Evolutionary conservation across 768 basidiomycete species (phyloP), one percentile per base, ranked within the genome.

Genomic region (Cantharellus anzutake): DNA sequence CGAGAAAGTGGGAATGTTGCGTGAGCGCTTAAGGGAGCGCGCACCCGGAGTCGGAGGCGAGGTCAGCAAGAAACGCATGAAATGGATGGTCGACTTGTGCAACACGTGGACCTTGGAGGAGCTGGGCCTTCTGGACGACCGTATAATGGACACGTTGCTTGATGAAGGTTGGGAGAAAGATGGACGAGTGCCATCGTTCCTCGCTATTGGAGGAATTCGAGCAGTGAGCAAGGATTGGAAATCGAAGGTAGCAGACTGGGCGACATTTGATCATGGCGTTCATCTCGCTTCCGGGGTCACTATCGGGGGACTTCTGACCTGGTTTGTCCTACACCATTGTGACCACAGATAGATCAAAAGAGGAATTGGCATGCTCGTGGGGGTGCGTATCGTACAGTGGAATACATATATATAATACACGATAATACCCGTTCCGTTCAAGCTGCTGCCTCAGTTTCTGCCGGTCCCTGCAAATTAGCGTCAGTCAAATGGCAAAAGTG

Each of bases 1-100:
- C 42, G 75, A 78, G 64, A 82, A 77, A 61, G 83, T 96, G 57
- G 96, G 96, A 3, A 70, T 73, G 64, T 72, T 98, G 50, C 73
- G 96, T 64, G 68, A 68, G 35, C 78, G 76, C 68, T 72, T 99
- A 67, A 83, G 89, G 67, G 76, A 82, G 67, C 76, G 84, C 41
- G 90, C 85, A 11, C 85, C 86, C 1, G 92, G 88, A 0, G 81
- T 87, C 2, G 90, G 87, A 4, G 89, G 90, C 2, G 73, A 76
- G 56, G 65, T 86, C 57, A 82, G 90, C 48, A 80, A 80, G 69
- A 78, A 76, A 66, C 74, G 94, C 67, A 97, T 97, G 92, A 77
- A 76, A 64, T 93, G 89, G 90, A 93, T 96, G 85, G 79, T 83
- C 20, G 77, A 77, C 62, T 73, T 96, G 34, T 97, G 90, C 70